Evolutionary conservation across 1,139 yeast species (phyloP), one percentile per base, ranked within the genome.

Genomic region (Pichia sp.): DNA sequence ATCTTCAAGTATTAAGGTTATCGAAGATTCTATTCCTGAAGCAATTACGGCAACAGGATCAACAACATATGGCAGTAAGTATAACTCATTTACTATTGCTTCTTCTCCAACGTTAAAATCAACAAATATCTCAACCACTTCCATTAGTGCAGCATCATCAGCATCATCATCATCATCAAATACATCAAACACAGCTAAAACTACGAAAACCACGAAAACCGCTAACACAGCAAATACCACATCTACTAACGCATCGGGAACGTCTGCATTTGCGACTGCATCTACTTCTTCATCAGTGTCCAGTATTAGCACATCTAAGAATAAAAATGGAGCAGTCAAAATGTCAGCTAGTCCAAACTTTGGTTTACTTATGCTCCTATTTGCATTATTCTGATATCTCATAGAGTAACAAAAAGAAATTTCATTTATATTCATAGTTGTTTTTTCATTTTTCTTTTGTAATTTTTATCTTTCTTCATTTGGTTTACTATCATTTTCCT

Each of bases 271-370:
- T 3, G 33, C 46, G 3, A 3, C 35, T 16, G 27, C 45, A 10
- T 29, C 40, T 4, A 16, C 43, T 2, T 33, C 37, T 7, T 27
- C 40, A 33, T 29, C 44, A 4, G 36, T 35, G 4, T 37, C 44
- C 1, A 39, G 35, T 23, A 37, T 42, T 28, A 29, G 37, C 5
- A 32, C 40, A 7, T 32, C 39, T 3, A n/a, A 38, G 23, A 41
- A 44, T 26, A 48, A 34, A 36, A 48, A 49, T 33, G 38, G 38
- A 33, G 52, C 44, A 9, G 32, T 26, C 5, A 41, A 27, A 42
- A 28, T 34, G 9, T 11, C 33, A 27, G 11, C 38, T 16, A n/a
- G 27, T n/a, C 23, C 23, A 16, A 23, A 29, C 11, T 3, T 40
- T 27, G 41, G 38, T 23, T 16, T 41, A 7, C 11, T 43, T n/a